Conservation (phyloP, 305 asterid species). For the Petunia hybrid region DNA sequence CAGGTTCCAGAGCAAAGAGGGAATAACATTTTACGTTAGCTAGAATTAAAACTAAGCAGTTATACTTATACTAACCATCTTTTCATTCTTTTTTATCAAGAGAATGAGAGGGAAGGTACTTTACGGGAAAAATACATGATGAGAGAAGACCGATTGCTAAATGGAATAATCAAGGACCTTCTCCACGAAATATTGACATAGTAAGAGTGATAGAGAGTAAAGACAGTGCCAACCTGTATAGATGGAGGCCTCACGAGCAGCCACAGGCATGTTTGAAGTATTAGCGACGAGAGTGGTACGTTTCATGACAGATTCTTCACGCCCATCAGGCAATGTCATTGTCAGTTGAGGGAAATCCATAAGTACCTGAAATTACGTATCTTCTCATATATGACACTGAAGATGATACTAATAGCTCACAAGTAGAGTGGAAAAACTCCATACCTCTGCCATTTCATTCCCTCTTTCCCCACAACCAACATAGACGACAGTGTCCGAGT, state of each 20-base stretch:
- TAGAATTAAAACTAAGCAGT: neutral
- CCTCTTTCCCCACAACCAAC: conserved; percentile 99
- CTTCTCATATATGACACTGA: conserved; percentile 7
- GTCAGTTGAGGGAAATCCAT: conserved; percentile 99
- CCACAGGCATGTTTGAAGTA: conserved; percentile 99
- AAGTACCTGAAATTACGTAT: conserved; percentile 67
- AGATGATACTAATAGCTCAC: conserved; percentile 25
- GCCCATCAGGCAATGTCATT: conserved; percentile 98
- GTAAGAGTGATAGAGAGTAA: conserved; percentile 29
- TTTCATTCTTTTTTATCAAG: conserved; percentile 24
- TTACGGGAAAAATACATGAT: conserved; percentile 1
- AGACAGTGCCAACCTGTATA: conserved; percentile 72
- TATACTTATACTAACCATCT: neutral
- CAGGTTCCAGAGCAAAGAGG: conserved; percentile 15
- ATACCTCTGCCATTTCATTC: conserved; percentile 99
- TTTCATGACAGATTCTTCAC: conserved; percentile 99
- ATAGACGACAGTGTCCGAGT: conserved; percentile 97
- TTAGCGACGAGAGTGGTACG: conserved; percentile 99
- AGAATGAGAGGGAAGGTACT: neutral
- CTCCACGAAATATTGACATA: neutral
- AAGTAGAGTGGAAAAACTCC: conserved; percentile 25
- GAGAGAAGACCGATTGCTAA: conserved; percentile 18
- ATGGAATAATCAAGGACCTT: conserved; percentile 3
- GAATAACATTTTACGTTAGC: neutral
- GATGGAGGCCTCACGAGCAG: conserved; percentile 99